These are phyloP conservation scores for Cyclotella choctawhatcheeana DNA, from an alignment of 108 stramenopile species.

Conservation along the genomic window DNA sequence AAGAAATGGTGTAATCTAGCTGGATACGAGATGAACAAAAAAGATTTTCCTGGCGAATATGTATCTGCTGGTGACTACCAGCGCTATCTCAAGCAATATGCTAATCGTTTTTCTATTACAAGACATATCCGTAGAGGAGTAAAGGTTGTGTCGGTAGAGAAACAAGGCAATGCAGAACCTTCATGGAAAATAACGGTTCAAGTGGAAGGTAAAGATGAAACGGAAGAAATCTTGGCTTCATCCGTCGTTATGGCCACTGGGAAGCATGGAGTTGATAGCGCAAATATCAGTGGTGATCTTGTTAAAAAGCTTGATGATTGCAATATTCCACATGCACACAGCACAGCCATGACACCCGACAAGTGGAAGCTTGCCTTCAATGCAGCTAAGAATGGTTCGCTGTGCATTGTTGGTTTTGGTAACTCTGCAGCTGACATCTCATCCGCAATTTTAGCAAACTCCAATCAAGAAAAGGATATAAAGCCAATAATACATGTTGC, in stretches of 20 bases:
- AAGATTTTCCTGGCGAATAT: constrained; percentile 43
- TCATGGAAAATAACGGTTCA: constrained; percentile 41
- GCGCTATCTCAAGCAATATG: constrained; percentile 48
- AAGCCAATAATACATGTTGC: constrained; percentile 53
- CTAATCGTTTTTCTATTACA: constrained; percentile 42
- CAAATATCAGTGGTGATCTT: constrained; percentile 45
- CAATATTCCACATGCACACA: constrained; percentile 37
- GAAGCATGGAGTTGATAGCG: constrained; percentile 46
- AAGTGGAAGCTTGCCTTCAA: constrained; percentile 33
- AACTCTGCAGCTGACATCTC: constrained; percentile 55
- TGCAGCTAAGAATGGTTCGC: constrained; percentile 39
- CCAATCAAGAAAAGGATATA: constrained; percentile 2
- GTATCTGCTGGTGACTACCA: constrained; percentile 53
- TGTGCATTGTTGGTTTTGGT: constrained; percentile 56
- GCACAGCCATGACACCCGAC: constrained; percentile 35
- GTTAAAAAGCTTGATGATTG: constrained; percentile 22
- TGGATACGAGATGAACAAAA: constrained; percentile 44
- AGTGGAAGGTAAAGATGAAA: not conserved
- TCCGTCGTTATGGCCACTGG: constrained; percentile 58
- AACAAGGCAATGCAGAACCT: constrained; percentile 25
- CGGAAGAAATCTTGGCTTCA: constrained; percentile 32
- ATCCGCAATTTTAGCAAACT: constrained; percentile 41
- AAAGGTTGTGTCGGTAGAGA: constrained; percentile 43
- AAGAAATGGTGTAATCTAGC: constrained; percentile 59
- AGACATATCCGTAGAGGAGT: constrained; percentile 46